Percentiles rank a stretch among this genome's conserved stretches.
Evolutionary conservation across 2,329 filamentous ascomycete genomes (phyloP).

Genomic region (Verticillium albo-atrum): DNA sequence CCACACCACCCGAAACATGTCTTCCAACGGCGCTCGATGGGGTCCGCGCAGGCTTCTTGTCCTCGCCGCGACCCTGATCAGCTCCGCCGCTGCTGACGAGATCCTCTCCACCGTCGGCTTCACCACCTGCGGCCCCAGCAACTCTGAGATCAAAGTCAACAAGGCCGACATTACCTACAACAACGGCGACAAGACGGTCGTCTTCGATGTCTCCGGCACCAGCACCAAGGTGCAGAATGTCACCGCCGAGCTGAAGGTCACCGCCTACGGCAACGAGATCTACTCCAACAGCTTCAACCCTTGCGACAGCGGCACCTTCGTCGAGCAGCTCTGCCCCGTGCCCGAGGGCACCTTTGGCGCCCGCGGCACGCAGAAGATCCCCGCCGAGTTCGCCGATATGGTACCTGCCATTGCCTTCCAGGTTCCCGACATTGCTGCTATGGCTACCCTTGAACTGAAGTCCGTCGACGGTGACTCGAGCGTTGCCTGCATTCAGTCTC

Average conservation of each 20-base stretch:
- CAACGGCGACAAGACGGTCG: conserved; percentile 65
- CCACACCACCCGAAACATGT: conserved; percentile 20
- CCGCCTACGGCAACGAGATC: conserved; percentile 77
- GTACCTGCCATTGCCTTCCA: conserved; percentile 88
- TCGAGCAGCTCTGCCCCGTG: conserved; percentile 79
- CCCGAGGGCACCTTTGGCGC: conserved; percentile 72
- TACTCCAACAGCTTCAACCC: conserved; percentile 82
- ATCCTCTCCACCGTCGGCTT: conserved; percentile 80
- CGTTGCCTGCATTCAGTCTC: conserved; percentile 78
- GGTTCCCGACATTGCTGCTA: conserved; percentile 83
- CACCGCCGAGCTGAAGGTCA: conserved; percentile 68
- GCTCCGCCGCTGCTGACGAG: conserved; percentile 57
- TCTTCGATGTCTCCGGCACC: conserved; percentile 77
- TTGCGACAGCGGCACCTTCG: conserved; percentile 62
- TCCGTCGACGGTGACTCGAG: conserved; percentile 34
- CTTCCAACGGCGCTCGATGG: conserved; percentile 23
- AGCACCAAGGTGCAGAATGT: conserved; percentile 75
- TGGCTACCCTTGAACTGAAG: conserved; percentile 73
- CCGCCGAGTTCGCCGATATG: conserved; percentile 62
- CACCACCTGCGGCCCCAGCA: conserved; percentile 54
- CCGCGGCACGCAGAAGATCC: conserved; percentile 66
- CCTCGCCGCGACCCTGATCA: conserved; percentile 30
- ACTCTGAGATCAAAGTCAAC: conserved; percentile 59
- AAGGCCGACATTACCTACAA: conserved; percentile 76
- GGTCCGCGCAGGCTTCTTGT: conserved; percentile 23